Percentiles rank a stretch among this genome's conserved stretches.
Evolutionary conservation across 2,329 filamentous ascomycete genomes (phyloP).

Genomic region (Chaetomiaceae sp.): DNA sequence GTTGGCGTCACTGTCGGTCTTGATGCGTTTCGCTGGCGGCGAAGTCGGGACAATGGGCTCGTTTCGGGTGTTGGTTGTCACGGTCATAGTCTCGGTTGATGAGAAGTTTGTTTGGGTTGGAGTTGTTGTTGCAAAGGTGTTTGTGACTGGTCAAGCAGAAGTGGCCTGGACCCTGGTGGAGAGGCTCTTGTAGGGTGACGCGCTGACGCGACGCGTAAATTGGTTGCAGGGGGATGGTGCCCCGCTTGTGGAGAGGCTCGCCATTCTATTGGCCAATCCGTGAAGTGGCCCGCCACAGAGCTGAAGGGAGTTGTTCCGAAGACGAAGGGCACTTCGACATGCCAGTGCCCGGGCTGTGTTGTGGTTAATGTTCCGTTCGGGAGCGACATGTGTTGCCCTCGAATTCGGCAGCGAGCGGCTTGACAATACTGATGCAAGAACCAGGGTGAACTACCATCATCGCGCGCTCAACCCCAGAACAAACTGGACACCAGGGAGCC

Average conservation of each 20-base stretch:
- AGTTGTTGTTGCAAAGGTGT: not conserved
- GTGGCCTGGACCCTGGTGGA: not conserved
- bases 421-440: no score
- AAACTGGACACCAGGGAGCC: not conserved
- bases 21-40: slow-evolving; percentile 75
- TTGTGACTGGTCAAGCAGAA: not conserved
- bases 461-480: no score
- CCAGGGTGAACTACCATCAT: no score
- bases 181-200: slow-evolving; percentile 2
- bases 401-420: no score
- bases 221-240: not conserved
- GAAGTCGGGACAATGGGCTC: slow-evolving; percentile 49
- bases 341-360: not conserved
- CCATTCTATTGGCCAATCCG: slow-evolving; percentile 3
- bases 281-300: no score
- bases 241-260: not conserved
- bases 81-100: slow-evolving; percentile 29
- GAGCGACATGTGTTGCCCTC: no score
- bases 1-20: slow-evolving; percentile 44
- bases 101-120: not conserved
- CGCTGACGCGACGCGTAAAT: slow-evolving; percentile 17
- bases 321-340: no score
- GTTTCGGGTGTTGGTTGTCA: slow-evolving; percentile 35
- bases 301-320: no score
- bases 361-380: no score